Percentiles rank a stretch among this genome's conserved stretches.
Evolutionary conservation across 495 filamentous ascomycete genomes (phyloP).

Genomic region (Podospora tetraspora): DNA sequence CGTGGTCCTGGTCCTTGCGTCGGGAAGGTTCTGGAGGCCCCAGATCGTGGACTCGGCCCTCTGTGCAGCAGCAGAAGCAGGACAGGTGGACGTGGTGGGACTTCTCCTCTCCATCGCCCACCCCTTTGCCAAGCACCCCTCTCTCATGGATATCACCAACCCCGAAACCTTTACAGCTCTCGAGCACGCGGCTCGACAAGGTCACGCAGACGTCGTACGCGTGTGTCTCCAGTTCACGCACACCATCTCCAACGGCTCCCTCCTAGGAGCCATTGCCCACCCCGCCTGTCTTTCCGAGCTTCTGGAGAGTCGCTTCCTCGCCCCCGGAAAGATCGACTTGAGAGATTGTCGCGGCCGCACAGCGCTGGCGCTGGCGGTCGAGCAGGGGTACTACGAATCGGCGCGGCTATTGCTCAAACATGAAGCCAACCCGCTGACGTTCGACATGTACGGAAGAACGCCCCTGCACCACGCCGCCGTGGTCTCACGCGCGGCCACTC

Average conservation of each 20-base stretch:
- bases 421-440: neutral
- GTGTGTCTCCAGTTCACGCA: neutral
- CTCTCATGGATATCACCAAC: neutral
- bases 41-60: neutral
- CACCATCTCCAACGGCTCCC: neutral
- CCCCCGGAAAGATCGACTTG: neutral
- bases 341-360: neutral
- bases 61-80: slow-evolving; percentile 5
- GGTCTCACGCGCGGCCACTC: neutral
- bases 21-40: neutral
- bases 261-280: neutral
- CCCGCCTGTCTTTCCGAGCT: neutral
- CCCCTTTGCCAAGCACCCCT: neutral
- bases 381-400: neutral
- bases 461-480: slow-evolving; percentile 5
- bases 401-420: neutral
- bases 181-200: neutral
- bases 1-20: neutral
- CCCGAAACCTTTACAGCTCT: neutral
- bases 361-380: neutral
- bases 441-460: neutral
- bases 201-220: neutral
- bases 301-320: neutral
- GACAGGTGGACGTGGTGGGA: slow-evolving; percentile 2
- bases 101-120: neutral